A percentile compares a stretch with the other conserved stretches of the same genome.
These are phyloP conservation scores for Plasmodium inui DNA, from an alignment of 169 alveolate genomes.

Conservation along the genomic window DNA sequence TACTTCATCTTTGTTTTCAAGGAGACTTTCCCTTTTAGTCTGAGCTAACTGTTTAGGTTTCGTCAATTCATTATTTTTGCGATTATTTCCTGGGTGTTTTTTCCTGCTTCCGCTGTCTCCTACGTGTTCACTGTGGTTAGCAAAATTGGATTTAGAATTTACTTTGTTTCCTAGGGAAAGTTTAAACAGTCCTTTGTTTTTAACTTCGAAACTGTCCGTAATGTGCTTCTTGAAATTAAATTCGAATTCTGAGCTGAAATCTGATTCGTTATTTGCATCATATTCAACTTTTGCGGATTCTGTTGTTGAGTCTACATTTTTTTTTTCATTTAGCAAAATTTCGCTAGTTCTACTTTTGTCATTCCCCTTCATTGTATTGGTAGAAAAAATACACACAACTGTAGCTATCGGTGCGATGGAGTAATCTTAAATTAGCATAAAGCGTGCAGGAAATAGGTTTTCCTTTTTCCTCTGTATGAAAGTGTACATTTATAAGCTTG, in stretches of 20 bases:
- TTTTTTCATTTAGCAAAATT: slow-evolving; percentile 19
- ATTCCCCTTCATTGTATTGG: slow-evolving; percentile 17
- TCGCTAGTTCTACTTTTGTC: background rate
- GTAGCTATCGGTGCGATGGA: background rate
- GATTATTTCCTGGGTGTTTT: background rate
- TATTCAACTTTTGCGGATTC: slow-evolving; percentile 9
- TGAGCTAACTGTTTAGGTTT: background rate
- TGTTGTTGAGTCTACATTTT: slow-evolving; percentile 6
- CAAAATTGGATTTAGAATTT: background rate
- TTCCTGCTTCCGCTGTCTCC: background rate
- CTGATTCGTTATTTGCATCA: slow-evolving; percentile 16
- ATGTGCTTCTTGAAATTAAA: slow-evolving; percentile 49
- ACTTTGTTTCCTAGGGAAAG: slow-evolving; percentile 27
- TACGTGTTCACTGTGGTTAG: slow-evolving; percentile 6
- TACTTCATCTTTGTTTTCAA: slow-evolving; percentile 32
- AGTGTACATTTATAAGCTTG: background rate
- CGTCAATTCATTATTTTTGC: background rate
- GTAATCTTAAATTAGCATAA: slow-evolving; percentile 4
- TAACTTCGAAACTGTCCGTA: slow-evolving; percentile 32
- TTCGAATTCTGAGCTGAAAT: slow-evolving; percentile 42
- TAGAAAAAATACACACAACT: background rate
- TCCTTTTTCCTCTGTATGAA: background rate
- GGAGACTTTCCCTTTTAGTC: background rate
- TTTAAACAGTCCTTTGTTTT: slow-evolving; percentile 45
- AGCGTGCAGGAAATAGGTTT: slow-evolving; percentile 5